These are phyloP conservation scores for Poa pratensis DNA, from an alignment of 176 grass and related monocot species.

Conservation along the genomic window DNA sequence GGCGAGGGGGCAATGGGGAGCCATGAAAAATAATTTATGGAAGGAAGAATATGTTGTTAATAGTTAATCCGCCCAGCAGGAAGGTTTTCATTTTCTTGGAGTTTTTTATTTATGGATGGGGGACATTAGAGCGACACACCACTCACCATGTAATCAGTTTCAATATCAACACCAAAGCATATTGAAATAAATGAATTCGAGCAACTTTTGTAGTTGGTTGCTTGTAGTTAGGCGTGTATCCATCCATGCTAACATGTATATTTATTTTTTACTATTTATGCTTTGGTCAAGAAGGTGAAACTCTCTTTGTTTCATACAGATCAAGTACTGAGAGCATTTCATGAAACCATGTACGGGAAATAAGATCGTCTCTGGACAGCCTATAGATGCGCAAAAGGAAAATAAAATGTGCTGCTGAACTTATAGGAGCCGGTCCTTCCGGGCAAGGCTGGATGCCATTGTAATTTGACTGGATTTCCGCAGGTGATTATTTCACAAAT, in stretches of 20 bases:
- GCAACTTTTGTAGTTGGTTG: not conserved
- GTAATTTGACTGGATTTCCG: conserved; percentile 32
- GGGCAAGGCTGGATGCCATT: conserved; percentile 10
- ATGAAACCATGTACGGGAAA: not conserved
- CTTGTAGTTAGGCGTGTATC: not conserved
- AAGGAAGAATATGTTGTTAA: not conserved
- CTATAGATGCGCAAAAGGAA: not conserved
- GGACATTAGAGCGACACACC: not conserved
- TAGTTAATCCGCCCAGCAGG: not conserved
- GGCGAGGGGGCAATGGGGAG: not conserved
- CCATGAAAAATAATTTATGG: not conserved
- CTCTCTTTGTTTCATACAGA: conserved; percentile 44
- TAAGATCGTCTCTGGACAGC: conserved; percentile 34
- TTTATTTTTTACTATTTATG: conserved; percentile 36
- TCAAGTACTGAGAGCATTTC: not conserved
- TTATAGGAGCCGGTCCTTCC: conserved; percentile 16
- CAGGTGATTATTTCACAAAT: conserved; percentile 5
- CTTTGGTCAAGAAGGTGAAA: conserved; percentile 25
- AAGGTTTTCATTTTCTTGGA: not conserved
- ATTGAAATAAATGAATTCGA: conserved; percentile 16
- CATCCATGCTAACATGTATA: conserved; percentile 16
- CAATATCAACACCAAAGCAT: not conserved
- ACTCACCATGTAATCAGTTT: not conserved
- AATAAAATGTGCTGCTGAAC: conserved; percentile 20
- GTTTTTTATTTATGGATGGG: not conserved